phyloP scores from a whole-genome alignment of 2,329 filamentous ascomycete genomes.

The Coniochaeta prunicola region DNA sequence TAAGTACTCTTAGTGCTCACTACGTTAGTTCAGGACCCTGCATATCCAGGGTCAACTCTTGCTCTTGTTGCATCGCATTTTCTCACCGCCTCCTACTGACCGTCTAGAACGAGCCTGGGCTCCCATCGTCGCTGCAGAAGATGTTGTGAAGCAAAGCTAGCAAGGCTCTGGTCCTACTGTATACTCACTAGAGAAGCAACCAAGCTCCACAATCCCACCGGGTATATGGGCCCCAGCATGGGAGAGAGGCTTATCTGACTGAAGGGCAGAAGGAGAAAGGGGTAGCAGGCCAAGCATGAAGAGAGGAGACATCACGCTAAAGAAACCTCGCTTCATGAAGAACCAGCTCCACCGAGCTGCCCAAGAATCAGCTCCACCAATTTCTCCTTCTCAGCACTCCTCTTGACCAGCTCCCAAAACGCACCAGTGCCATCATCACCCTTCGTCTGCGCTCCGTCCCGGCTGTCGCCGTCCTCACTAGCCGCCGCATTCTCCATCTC shows the following conservation, averaged over 20 bases:
- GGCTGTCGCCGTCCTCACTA: constrained; percentile 20
- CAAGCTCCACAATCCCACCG: too few species aligned
- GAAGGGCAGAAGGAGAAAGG: too few species aligned
- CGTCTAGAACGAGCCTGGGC: too few species aligned
- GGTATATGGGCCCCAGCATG: too few species aligned
- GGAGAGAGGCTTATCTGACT: too few species aligned
- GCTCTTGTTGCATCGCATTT: neutral
- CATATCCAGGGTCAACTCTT: neutral
- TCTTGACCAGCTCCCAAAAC: constrained; percentile 22
- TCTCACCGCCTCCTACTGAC: neutral
- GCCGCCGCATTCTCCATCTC: constrained; percentile 23
- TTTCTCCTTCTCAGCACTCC: constrained; percentile 20
- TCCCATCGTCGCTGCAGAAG: too few species aligned
- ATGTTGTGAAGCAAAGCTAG: too few species aligned
- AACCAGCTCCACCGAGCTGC: neutral
- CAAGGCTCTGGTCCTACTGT: too few species aligned
- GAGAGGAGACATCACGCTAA: too few species aligned
- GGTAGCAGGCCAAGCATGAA: too few species aligned
- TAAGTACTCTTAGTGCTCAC: neutral
- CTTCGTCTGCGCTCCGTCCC: neutral
- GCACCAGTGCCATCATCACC: constrained; percentile 14
- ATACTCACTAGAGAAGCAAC: too few species aligned
- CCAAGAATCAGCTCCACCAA: constrained; percentile 20
- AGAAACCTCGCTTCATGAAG: too few species aligned
- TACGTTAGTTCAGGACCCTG: neutral